Evolutionary conservation across 169 alveolate genomes (phyloP), one percentile per base, ranked within the genome.

Genomic region (Nephromyces sp.): DNA sequence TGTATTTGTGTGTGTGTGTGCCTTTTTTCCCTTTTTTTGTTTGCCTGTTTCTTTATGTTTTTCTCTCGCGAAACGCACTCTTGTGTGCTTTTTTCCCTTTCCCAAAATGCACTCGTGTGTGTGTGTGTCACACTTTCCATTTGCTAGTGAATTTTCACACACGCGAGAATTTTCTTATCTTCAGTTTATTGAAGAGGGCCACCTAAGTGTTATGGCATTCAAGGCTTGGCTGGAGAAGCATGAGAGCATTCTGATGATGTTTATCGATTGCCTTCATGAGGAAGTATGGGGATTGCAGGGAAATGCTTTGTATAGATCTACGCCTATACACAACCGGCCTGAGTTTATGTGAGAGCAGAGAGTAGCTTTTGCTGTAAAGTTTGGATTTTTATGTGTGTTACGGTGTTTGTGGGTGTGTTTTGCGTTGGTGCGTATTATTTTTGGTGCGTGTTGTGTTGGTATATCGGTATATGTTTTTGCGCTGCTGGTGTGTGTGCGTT

Each of bases 271-370:
- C 63, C 68, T 89, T 24, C 94, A 88, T 61, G 94, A 88, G 67
- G 94, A 89, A 71, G 87, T 86, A n/a, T 89, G 94, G 94, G 90
- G 93, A 1, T 77, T 89, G 57, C 87, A 86, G 68, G 94, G 94
- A 6, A 86, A 89, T 73, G 94, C 93, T 1, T 82, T 89, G 70
- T 74, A 74, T 68, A 30, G 83, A 27, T 66, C 71, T 25, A 3
- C 71, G 22, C 3, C 71, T n/a, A 15, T 43, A 15, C 57, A 43
- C n/a, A n/a, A 43, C n/a, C 57, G 57, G 15, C 57, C n/a, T n/a
- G n/a, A n/a, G n/a, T n/a, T n/a, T n/a, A n/a, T n/a, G n/a, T n/a
- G n/a, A n/a, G n/a, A n/a, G n/a, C n/a, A 43, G n/a, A 43, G n/a
- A 43, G n/a, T 43, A n/a, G 25, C 57, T 15, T n/a, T 15, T 43